A percentile compares a stretch with the other conserved stretches of the same genome.
Conservation (phyloP, 2,329 filamentous ascomycete genomes). For the Aspergillus thermomutatus region DNA sequence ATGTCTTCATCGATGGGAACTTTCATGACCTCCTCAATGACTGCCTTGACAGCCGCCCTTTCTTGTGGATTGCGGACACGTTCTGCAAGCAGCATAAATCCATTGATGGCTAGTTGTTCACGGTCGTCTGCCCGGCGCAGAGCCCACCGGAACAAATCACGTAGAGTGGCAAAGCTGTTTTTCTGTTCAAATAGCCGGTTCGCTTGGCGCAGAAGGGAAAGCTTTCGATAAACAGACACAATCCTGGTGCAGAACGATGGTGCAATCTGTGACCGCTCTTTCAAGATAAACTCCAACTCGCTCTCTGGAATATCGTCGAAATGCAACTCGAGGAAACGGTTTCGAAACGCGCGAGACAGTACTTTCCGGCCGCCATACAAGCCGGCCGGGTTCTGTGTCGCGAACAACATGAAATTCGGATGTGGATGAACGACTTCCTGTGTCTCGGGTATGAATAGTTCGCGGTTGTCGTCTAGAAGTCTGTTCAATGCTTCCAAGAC, state of each 20-base stretch:
- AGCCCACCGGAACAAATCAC: slow-evolving; percentile 96
- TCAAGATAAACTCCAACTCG: slow-evolving; percentile 86
- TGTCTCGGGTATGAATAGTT: slow-evolving; percentile 92
- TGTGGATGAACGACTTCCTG: slow-evolving; percentile 92
- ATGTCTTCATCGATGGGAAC: slow-evolving; percentile 71
- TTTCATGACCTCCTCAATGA: slow-evolving; percentile 89
- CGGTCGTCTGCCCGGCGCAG: slow-evolving; percentile 77
- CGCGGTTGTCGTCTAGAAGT: slow-evolving; percentile 91
- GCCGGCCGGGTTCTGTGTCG: slow-evolving; percentile 94
- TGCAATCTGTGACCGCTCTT: slow-evolving; percentile 82
- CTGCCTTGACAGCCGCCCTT: slow-evolving; percentile 73
- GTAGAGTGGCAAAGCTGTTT: slow-evolving; percentile 91
- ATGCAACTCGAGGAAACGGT: slow-evolving; percentile 93
- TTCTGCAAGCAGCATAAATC: slow-evolving; percentile 94
- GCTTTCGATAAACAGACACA: slow-evolving; percentile 87
- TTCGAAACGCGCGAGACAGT: slow-evolving; percentile 90
- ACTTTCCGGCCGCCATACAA: slow-evolving; percentile 93
- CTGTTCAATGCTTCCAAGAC: slow-evolving; percentile 95
- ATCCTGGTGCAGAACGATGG: slow-evolving; percentile 90
- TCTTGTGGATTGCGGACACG: slow-evolving; percentile 90
- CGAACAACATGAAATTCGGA: slow-evolving; percentile 95
- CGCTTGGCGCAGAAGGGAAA: slow-evolving; percentile 85
- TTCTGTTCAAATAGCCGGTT: slow-evolving; percentile 93
- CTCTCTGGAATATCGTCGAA: slow-evolving; percentile 97
- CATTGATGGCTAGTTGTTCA: slow-evolving; percentile 84